phyloP scores from a whole-genome alignment of 2,329 filamentous ascomycete species.

The Epichloe festucae region DNA sequence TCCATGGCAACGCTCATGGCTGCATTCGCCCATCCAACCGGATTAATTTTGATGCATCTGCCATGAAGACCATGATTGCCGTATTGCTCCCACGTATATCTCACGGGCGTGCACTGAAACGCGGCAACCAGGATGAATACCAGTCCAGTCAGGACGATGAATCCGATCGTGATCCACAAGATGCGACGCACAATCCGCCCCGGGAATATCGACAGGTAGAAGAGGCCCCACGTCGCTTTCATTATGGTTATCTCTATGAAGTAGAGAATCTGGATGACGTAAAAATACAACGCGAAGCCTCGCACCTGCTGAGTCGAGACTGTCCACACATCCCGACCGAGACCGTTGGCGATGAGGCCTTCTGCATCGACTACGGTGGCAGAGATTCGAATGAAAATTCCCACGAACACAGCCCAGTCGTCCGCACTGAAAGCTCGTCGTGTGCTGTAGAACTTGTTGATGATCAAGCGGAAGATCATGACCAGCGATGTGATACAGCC shows the following conservation, averaged over 20 bases:
- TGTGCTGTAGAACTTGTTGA: slow-evolving; percentile 15
- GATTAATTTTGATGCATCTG: slow-evolving; percentile 30
- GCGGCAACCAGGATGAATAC: slow-evolving; percentile 25
- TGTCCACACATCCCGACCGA: not conserved
- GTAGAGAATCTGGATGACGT: slow-evolving; percentile 24
- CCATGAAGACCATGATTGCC: slow-evolving; percentile 25
- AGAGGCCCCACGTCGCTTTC: slow-evolving; percentile 32
- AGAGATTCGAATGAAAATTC: slow-evolving; percentile 13
- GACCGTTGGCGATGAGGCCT: slow-evolving; percentile 12
- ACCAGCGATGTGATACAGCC: slow-evolving; percentile 21
- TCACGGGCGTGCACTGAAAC: slow-evolving; percentile 32
- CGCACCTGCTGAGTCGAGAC: slow-evolving; percentile 10
- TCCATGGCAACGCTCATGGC: slow-evolving; percentile 32
- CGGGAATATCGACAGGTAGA: slow-evolving; percentile 36
- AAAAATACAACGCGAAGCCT: slow-evolving; percentile 24
- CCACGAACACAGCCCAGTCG: slow-evolving; percentile 16
- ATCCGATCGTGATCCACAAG: slow-evolving; percentile 21
- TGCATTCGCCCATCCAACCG: slow-evolving; percentile 31
- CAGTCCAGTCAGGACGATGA: slow-evolving; percentile 21
- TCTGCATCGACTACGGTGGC: slow-evolving; percentile 14
- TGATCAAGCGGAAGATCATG: slow-evolving; percentile 20
- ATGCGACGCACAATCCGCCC: slow-evolving; percentile 17
- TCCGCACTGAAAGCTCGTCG: slow-evolving; percentile 19
- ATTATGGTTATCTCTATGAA: slow-evolving; percentile 28
- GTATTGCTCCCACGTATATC: slow-evolving; percentile 34